Evolutionary conservation across 2,329 filamentous ascomycete species (phyloP).

Genomic region (Aureobasidium leucospermi): DNA sequence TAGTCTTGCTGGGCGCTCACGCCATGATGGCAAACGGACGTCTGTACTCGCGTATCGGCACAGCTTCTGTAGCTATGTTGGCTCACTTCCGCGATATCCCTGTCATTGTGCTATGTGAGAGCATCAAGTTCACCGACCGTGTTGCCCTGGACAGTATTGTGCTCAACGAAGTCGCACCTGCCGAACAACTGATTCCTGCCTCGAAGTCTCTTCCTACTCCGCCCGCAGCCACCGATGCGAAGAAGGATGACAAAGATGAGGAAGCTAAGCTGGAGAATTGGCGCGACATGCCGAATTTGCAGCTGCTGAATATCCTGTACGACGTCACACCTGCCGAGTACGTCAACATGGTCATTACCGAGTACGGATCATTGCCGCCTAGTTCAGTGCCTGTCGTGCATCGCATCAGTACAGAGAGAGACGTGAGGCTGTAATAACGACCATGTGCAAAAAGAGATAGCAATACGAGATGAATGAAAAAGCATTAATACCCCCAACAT

Average conservation of each 20-base stretch:
- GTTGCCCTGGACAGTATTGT: constrained; percentile 89
- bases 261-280: constrained; percentile 41
- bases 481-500: background rate
- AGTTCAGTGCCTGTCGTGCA: constrained; percentile 75
- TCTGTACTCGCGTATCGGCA: constrained; percentile 81
- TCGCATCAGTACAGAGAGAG: constrained; percentile 44
- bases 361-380: constrained; percentile 78
- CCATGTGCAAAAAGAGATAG: background rate
- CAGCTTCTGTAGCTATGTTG: constrained; percentile 76
- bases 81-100: constrained; percentile 69
- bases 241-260: constrained; percentile 26
- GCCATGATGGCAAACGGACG: constrained; percentile 93
- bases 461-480: constrained; percentile 4
- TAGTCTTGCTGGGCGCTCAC: constrained; percentile 79
- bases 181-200: constrained; percentile 52
- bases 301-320: constrained; percentile 71
- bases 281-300: constrained; percentile 52
- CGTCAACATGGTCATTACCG: constrained; percentile 82
- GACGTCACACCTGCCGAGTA: constrained; percentile 86
- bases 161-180: constrained; percentile 81
- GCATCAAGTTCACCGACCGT: constrained; percentile 86
- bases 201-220: background rate
- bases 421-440: constrained; percentile 14
- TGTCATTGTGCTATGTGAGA: constrained; percentile 87
- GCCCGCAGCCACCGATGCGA: background rate